Conservation (phyloP, 2,329 filamentous ascomycete species). For the Epichloe scottii region DNA sequence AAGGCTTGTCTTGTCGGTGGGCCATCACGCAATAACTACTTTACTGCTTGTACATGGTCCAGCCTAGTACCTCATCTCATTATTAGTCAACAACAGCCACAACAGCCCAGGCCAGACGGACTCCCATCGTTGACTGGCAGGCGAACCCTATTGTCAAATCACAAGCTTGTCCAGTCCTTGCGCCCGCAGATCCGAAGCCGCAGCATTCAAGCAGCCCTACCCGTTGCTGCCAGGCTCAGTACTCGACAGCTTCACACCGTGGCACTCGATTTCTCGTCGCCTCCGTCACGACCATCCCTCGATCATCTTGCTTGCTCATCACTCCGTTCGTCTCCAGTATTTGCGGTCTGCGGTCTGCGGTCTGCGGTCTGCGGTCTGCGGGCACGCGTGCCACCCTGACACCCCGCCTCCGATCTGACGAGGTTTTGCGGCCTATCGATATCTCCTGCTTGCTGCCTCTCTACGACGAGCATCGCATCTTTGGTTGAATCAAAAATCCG, state of each 20-base stretch:
- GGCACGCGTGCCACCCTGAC: constrained; percentile 1
- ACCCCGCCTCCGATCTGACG: constrained; percentile 3
- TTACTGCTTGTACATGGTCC: too few species aligned
- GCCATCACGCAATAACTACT: too few species aligned
- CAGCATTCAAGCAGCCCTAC: background rate
- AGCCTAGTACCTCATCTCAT: too few species aligned
- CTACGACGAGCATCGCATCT: constrained; percentile 6
- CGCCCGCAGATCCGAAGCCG: background rate
- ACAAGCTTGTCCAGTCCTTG: background rate
- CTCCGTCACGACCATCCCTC: background rate
- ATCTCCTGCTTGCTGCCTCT: background rate
- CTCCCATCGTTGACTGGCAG: background rate
- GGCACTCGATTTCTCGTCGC: background rate
- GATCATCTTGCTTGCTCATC: background rate
- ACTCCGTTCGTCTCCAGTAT: background rate
- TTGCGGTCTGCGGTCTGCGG: background rate
- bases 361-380: background rate
- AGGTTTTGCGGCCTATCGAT: constrained; percentile 1
- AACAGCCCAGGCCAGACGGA: background rate
- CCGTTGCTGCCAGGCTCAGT: background rate
- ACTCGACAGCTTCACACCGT: background rate
- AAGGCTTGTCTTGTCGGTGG: too few species aligned
- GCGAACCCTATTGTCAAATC: constrained; percentile 1
- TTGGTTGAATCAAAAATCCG: too few species aligned
- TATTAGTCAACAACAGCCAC: too few species aligned